phyloP scores from a whole-genome alignment of 768 basidiomycete species.

The Rhizopogon sp. region DNA sequence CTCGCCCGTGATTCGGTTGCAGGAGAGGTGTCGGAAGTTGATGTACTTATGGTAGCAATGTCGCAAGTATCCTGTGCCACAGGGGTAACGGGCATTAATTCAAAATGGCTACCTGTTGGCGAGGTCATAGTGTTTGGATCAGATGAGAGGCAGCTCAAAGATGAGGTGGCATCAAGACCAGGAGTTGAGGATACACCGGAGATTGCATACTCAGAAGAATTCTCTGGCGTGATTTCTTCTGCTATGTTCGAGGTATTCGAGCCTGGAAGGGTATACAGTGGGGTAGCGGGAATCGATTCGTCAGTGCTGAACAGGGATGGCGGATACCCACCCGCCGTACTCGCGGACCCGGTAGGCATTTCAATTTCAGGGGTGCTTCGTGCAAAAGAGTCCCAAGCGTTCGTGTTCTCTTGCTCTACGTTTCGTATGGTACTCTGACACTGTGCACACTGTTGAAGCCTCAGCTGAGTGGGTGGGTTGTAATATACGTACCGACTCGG shows the following conservation, averaged over 20 bases:
- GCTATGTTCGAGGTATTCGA: slow-evolving; percentile 24
- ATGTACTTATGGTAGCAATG: slow-evolving; percentile 8
- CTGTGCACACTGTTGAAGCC: neutral
- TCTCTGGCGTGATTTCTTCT: slow-evolving; percentile 13
- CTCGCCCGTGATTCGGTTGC: slow-evolving; percentile 1
- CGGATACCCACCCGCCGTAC: neutral
- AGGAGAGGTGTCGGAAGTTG: slow-evolving; percentile 8
- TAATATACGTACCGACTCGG: neutral
- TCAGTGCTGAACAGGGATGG: too few species aligned
- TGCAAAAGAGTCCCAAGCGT: neutral
- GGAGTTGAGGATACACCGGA: slow-evolving; percentile 7
- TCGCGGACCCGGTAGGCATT: neutral
- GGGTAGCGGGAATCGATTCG: too few species aligned
- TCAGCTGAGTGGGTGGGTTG: neutral
- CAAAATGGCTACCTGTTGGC: slow-evolving; percentile 22
- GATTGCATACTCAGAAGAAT: slow-evolving; percentile 1
- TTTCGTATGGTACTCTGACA: neutral
- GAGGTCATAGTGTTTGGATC: slow-evolving; percentile 12
- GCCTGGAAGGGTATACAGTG: slow-evolving; percentile 11
- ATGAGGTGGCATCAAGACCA: slow-evolving; percentile 4
- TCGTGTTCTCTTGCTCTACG: neutral
- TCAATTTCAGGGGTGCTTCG: neutral
- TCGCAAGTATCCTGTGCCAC: slow-evolving; percentile 5
- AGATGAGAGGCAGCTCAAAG: neutral
- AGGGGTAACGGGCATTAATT: slow-evolving; percentile 23